Base-by-base conservation (phyloP, 805 yeast genomes). In the Saccharomyces eubayanus region DNA sequence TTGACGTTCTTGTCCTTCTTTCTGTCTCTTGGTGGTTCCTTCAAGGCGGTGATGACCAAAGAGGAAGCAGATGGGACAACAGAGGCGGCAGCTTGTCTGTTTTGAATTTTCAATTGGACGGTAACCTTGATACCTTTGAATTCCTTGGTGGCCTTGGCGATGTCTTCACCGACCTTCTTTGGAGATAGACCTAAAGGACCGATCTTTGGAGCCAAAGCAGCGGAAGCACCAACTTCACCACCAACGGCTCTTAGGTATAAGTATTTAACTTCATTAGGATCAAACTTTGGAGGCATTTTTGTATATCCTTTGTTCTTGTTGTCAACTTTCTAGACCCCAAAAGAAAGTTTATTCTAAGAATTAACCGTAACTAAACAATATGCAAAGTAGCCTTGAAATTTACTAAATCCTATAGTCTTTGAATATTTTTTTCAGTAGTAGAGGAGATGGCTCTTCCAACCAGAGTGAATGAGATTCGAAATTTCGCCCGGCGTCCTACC, bases 151-250 rank as follows among this genome's bases (percentile, higher is more conserved):
- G 99, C 99, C 87, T 94, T 94, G 77, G 99, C 99, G 73, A 94
- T 94, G 77, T 94, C 99, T 81, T 94, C 99, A 91, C 99, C 99
- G 75, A 94, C 97, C 87, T 94, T 92, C 96, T 92, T 94, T 83
- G 99, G 97, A 62, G 97, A 90, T 72, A 94, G 83, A 90, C 99
- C 99, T 76, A 94, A 89, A 71, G 99, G 99, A 89, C 99, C 99
- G 75, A 94, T 94, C 92, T 94, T 94, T 77, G 99, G 99, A 71
- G 99, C 99, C 74, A 94, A 87, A 67, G 99, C 97, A 67, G 99
- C 88, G 62, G 98, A 90, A 73, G 97, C 96, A 83, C 98, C 99
- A 73, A 94, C 95, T 84, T 94, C 99, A 85, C 99, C 99, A 88
- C 99, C 99, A 70, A 90, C 95, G 80, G 99, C 97, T 87, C 99